phyloP scores from a whole-genome alignment of 1,139 yeast genomes.

The Debaryomyces sp. region DNA sequence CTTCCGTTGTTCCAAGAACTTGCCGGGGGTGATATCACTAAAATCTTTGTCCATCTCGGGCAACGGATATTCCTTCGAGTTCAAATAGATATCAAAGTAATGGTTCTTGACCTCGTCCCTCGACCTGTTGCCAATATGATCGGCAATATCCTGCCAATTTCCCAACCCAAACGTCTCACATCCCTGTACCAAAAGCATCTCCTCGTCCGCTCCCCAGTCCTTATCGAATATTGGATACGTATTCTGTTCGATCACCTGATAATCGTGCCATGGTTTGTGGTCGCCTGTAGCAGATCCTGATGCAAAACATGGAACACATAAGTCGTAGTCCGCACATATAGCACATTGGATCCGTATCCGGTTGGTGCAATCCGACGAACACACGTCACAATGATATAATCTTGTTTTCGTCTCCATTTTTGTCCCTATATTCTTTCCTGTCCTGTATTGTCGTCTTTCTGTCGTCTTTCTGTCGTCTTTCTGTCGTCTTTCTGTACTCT shows the following conservation, averaged over 20 bases:
- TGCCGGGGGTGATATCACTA: constrained; percentile 60
- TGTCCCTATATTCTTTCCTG: neutral
- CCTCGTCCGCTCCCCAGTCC: constrained; percentile 99
- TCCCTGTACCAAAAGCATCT: constrained; percentile 82
- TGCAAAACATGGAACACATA: constrained; percentile 96
- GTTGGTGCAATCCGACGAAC: constrained; percentile 92
- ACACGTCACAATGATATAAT: constrained; percentile 90
- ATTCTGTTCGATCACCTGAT: constrained; percentile 89
- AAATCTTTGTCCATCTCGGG: constrained; percentile 80
- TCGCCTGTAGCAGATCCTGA: constrained; percentile 78
- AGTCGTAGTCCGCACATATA: constrained; percentile 86
- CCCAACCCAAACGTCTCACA: constrained; percentile 91
- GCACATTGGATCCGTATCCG: constrained; percentile 92
- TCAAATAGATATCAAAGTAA: constrained; percentile 69
- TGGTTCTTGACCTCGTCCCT: constrained; percentile 91
- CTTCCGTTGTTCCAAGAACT: constrained; percentile 70
- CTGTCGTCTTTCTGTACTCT: neutral
- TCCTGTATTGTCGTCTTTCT: neutral
- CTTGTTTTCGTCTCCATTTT: constrained; percentile 36
- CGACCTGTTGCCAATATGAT: constrained; percentile 89
- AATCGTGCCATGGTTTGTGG: constrained; percentile 95
- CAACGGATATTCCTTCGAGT: constrained; percentile 74
- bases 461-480: too few relatives aligned
- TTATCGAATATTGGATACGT: constrained; percentile 88
- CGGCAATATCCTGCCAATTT: constrained; percentile 96